A percentile compares a stretch with the other conserved stretches of the same genome.
These are phyloP conservation scores for Saksenaea oblongispora DNA, from an alignment of 371 early-diverging fungal species.

Conservation along the genomic window DNA sequence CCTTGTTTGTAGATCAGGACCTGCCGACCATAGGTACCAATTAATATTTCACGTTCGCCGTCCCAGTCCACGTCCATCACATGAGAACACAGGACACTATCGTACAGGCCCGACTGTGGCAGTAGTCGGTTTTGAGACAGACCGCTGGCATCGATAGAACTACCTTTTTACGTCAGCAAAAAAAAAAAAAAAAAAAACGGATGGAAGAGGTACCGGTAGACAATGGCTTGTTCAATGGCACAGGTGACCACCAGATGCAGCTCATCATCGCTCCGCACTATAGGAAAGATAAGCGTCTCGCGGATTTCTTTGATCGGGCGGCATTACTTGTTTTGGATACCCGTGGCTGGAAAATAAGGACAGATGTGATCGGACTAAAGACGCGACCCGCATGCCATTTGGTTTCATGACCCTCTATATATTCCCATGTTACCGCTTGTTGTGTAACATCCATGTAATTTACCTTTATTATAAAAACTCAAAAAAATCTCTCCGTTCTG, in stretches of 20 bases:
- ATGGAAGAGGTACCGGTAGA: constrained; percentile 45
- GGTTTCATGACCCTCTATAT: constrained; percentile 29
- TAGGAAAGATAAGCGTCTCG: too few species aligned
- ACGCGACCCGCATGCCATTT: constrained; percentile 34
- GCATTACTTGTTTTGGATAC: constrained; percentile 39
- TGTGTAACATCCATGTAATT: too few species aligned
- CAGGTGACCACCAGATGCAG: constrained; percentile 63
- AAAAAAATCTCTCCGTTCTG: constrained; percentile 62
- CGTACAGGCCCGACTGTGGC: constrained; percentile 60
- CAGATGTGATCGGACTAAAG: constrained; percentile 52
- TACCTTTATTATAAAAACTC: constrained; percentile 36
- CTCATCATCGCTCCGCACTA: constrained; percentile 32
- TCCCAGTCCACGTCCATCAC: constrained; percentile 78
- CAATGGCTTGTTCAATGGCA: constrained; percentile 63
- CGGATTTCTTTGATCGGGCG: too few species aligned
- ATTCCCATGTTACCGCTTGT: background rate
- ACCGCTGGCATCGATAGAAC: constrained; percentile 47
- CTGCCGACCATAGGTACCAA: constrained; percentile 75
- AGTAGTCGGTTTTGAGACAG: constrained; percentile 42
- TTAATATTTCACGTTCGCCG: constrained; percentile 68
- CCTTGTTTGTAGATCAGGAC: constrained; percentile 73
- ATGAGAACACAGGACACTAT: constrained; percentile 70
- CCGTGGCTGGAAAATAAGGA: constrained; percentile 52
- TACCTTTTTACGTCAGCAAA: constrained; percentile 4
- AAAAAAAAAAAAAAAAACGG: background rate